phyloP scores from a whole-genome alignment of 148 eudicot genomes.

The Limonium bicolor region DNA sequence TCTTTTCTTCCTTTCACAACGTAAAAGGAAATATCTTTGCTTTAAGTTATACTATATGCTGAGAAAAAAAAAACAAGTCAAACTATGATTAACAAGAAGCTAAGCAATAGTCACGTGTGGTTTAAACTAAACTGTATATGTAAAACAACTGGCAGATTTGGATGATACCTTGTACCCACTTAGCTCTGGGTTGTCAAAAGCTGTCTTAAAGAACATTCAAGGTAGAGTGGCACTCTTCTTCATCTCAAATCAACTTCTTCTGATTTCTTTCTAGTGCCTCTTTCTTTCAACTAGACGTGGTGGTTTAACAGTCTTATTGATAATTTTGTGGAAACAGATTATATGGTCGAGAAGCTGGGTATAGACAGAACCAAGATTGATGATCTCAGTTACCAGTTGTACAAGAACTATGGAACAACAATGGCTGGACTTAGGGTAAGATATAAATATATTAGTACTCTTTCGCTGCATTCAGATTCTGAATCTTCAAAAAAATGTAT shows the following conservation, averaged over 20 bases:
- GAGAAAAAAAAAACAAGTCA: not conserved
- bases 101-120: too few species aligned
- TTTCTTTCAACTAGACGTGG: not conserved
- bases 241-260: not conserved
- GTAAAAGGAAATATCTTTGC: too few species aligned
- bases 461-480: slow-evolving; percentile 4
- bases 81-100: too few species aligned
- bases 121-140: too few species aligned
- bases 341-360: slow-evolving; percentile 72
- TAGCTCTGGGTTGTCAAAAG: slow-evolving; percentile 49
- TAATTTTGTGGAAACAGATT: slow-evolving; percentile 21
- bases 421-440: slow-evolving; percentile 96
- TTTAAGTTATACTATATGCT: not conserved
- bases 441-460: too few species aligned
- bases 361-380: slow-evolving; percentile 45
- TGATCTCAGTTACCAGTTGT: slow-evolving; percentile 41
- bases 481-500: not conserved
- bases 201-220: slow-evolving; percentile 44
- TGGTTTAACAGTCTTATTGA: not conserved
- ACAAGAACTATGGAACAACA: slow-evolving; percentile 87
- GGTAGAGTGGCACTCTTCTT: slow-evolving; percentile 18
- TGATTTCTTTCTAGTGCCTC: not conserved
- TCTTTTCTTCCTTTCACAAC: not conserved
- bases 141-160: slow-evolving; percentile 34
- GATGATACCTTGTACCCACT: slow-evolving; percentile 86